A percentile compares a stretch with the other conserved stretches of the same genome.
phyloP scores from a whole-genome alignment of 2,329 filamentous ascomycete genomes.

The Gaeumannomyces tritici region DNA sequence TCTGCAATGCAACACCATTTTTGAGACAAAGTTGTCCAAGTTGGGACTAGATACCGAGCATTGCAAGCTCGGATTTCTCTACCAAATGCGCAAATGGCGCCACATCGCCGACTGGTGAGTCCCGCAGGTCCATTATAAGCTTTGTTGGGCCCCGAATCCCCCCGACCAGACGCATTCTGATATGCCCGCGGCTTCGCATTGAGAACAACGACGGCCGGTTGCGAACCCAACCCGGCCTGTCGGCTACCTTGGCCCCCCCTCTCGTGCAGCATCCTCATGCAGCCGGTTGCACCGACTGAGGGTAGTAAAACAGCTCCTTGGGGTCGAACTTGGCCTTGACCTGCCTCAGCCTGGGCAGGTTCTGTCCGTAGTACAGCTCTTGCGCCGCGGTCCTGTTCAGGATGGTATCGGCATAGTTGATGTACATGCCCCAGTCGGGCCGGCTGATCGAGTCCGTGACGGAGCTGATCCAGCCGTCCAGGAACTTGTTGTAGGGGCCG shows the following conservation, averaged over 20 bases:
- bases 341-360: constrained; percentile 22
- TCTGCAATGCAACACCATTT: neutral
- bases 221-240: neutral
- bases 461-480: constrained; percentile 29
- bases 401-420: constrained; percentile 43
- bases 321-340: constrained; percentile 31
- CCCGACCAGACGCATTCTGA: neutral
- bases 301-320: constrained; percentile 29
- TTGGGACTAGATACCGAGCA: too few relatives aligned
- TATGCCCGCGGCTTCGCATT: neutral
- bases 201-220: neutral
- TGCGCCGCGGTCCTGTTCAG: constrained; percentile 34
- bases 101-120: neutral
- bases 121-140: neutral
- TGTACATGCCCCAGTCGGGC: constrained; percentile 35
- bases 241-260: neutral
- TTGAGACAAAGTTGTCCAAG: too few relatives aligned
- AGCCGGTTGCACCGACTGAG: constrained; percentile 18
- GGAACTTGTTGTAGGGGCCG: constrained; percentile 13
- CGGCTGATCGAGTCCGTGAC: constrained; percentile 18
- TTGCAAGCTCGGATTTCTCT: neutral
- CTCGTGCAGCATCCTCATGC: constrained; percentile 5
- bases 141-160: neutral
- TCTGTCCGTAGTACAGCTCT: constrained; percentile 35
- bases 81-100: neutral